A percentile compares a stretch with the other conserved stretches of the same genome.
Evolutionary conservation across 495 filamentous ascomycete genomes (phyloP).

Genomic region (Aspergillus affinis): DNA sequence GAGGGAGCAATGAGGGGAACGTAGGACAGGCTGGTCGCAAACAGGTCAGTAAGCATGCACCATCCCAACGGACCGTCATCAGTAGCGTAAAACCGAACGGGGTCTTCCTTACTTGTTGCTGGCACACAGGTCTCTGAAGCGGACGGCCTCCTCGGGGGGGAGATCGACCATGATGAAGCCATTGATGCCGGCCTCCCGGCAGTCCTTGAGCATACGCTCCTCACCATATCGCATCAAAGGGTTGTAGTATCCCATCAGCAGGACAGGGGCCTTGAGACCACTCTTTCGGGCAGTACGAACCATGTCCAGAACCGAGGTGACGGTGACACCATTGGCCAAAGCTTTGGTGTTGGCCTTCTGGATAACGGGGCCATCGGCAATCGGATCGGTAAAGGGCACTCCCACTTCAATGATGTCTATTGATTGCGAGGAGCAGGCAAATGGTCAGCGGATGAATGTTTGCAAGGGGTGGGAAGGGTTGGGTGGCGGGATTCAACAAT

Average conservation of each 20-base stretch:
- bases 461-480: background rate
- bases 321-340: slow-evolving; percentile 83
- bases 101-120: background rate
- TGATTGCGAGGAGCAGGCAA: background rate
- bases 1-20: slow-evolving; percentile 93
- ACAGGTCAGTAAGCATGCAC: background rate
- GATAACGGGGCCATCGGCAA: slow-evolving; percentile 92
- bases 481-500: slow-evolving; percentile 6
- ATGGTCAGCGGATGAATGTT: background rate
- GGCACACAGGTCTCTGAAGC: background rate
- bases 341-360: slow-evolving; percentile 89
- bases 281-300: slow-evolving; percentile 71
- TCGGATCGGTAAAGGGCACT: slow-evolving; percentile 96
- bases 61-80: background rate
- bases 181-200: slow-evolving; percentile 83
- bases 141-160: background rate
- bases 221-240: slow-evolving; percentile 91
- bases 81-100: background rate
- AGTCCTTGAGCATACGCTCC: slow-evolving; percentile 81
- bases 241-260: slow-evolving; percentile 99
- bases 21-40: slow-evolving; percentile 72
- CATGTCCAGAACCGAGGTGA: slow-evolving; percentile 72
- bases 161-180: slow-evolving; percentile 94
- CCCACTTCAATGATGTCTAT: slow-evolving; percentile 54
- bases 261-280: slow-evolving; percentile 76